A percentile compares a stretch with the other conserved stretches of the same genome.
Conservation (phyloP, 2,329 filamentous ascomycete species). For the Phoma sp. region DNA sequence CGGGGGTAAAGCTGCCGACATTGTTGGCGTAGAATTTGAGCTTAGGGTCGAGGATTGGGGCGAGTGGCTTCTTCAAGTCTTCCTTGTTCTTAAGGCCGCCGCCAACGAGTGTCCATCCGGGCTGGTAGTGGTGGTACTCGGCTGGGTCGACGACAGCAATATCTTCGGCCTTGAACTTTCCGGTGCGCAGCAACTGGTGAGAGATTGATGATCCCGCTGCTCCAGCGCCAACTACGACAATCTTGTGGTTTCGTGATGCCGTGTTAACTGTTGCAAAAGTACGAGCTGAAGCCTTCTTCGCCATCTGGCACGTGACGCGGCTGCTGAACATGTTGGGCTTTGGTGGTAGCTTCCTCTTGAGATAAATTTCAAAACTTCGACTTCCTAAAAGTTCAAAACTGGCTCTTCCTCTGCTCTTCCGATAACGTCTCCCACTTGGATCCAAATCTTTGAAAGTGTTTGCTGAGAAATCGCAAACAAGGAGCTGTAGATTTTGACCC, state of each 20-base stretch:
- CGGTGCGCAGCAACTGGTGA: slow-evolving; percentile 70
- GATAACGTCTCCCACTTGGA: neutral
- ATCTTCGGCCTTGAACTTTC: slow-evolving; percentile 64
- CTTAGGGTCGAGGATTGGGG: slow-evolving; percentile 64
- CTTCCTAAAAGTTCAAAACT: neutral
- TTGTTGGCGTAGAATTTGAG: slow-evolving; percentile 66
- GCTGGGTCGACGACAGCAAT: slow-evolving; percentile 72
- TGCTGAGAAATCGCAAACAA: slow-evolving; percentile 10
- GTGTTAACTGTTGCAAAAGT: slow-evolving; percentile 38
- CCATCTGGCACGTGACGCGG: slow-evolving; percentile 20
- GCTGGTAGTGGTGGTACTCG: slow-evolving; percentile 71
- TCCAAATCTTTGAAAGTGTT: neutral
- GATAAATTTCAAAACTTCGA: neutral
- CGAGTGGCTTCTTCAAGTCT: slow-evolving; percentile 61
- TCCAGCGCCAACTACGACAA: slow-evolving; percentile 73
- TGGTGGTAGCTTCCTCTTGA: neutral
- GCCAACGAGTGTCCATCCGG: slow-evolving; percentile 74
- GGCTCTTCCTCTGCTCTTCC: neutral
- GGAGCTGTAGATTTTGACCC: slow-evolving; percentile 16
- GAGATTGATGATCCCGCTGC: slow-evolving; percentile 70
- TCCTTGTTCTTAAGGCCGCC: slow-evolving; percentile 70
- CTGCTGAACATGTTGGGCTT: slow-evolving; percentile 12
- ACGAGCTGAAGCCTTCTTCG: slow-evolving; percentile 13
- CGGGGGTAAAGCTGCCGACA: slow-evolving; percentile 61
- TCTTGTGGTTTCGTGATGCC: slow-evolving; percentile 61